Base-by-base conservation (phyloP, 768 basidiomycete species). In the Lentinula raphanica region DNA sequence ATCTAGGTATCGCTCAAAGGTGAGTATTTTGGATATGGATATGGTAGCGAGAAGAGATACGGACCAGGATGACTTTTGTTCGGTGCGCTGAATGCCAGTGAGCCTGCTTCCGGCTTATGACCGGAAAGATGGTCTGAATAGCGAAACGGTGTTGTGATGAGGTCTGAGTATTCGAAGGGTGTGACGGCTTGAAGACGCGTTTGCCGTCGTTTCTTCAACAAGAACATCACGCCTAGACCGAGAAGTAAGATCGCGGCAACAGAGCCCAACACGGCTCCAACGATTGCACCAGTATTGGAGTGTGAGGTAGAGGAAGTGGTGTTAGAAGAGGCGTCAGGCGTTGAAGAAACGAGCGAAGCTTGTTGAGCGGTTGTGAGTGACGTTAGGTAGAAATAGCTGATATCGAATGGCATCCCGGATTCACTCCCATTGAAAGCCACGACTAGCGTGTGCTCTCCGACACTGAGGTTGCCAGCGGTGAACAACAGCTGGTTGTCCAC, bases 401-500 rank as follows among this genome's bases (percentile, higher is more conserved):
- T 40, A 1, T 44, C 54, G 23, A 56, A 45, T 13, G 54, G 54
- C 54, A 56, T 56, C 31, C 29, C 54, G 17, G 40, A 32, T 35
- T 56, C 7, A 38, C 25, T 44, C 28, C 54, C 54, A 35, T 56
- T 56, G 31, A 44, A 46, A 40, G n/a, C 32, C 25, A 56, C 39
- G 7, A 29, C 27, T 25, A 56, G 11, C 19, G 54, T 56, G 19
- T 56, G 54, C 32, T 56, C 54, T 8, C 28, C 40, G 28, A 36
- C 40, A 19, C n/a, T 29, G 23, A 56, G 39, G 45, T 42, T 28
- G 21, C 15, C 27, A 46, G 44, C 29, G 11, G 40, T 45, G 32
- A 56, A 56, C 13, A 56, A 39, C 15, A 45, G 29, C 27, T 56
- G 40, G 4, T 56, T 56, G 27, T 9, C 23, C 6, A 17, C 31